Conservation (phyloP, 257 asterid genomes). For the Anisodus acutangulus region DNA sequence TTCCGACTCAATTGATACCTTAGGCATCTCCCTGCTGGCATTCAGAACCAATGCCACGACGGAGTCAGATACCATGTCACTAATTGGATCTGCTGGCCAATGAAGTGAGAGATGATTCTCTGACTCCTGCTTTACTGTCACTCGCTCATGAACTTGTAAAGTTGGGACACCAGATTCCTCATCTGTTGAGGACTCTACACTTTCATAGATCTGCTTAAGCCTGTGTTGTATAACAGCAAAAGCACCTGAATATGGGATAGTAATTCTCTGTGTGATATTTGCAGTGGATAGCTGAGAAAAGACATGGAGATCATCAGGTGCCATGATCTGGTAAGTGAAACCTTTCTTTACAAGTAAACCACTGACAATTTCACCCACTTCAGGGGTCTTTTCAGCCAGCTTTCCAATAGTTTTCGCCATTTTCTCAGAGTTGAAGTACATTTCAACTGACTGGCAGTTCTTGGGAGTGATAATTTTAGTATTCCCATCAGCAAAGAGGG, state of each 20-base stretch:
- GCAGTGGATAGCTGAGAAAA: constrained; percentile 94
- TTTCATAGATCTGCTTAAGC: constrained; percentile 87
- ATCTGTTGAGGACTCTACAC: constrained; percentile 73
- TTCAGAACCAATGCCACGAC: constrained; percentile 79
- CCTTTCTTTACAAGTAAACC: constrained; percentile 96
- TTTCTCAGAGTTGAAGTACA: constrained; percentile 92
- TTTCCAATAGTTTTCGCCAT: constrained; percentile 87
- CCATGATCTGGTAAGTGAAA: constrained; percentile 95
- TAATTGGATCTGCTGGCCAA: constrained; percentile 96
- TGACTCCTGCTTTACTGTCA: constrained; percentile 81
- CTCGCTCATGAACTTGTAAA: constrained; percentile 73
- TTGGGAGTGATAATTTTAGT: constrained; percentile 89
- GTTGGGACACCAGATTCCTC: constrained; percentile 81
- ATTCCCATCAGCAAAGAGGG: constrained; percentile 81
- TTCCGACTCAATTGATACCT: constrained; percentile 67
- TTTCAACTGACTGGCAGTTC: constrained; percentile 89
- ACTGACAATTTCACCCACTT: constrained; percentile 73
- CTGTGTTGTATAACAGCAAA: constrained; percentile 84
- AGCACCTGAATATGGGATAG: constrained; percentile 95
- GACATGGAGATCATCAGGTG: constrained; percentile 90
- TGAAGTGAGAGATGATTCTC: constrained; percentile 85
- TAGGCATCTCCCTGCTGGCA: constrained; percentile 77
- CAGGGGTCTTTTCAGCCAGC: constrained; percentile 76
- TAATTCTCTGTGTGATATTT: constrained; percentile 76
- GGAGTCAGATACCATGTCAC: constrained; percentile 96